Evolutionary conservation across 2,329 filamentous ascomycete species (phyloP).

Genomic region (Pseudogymnoascus sp.): DNA sequence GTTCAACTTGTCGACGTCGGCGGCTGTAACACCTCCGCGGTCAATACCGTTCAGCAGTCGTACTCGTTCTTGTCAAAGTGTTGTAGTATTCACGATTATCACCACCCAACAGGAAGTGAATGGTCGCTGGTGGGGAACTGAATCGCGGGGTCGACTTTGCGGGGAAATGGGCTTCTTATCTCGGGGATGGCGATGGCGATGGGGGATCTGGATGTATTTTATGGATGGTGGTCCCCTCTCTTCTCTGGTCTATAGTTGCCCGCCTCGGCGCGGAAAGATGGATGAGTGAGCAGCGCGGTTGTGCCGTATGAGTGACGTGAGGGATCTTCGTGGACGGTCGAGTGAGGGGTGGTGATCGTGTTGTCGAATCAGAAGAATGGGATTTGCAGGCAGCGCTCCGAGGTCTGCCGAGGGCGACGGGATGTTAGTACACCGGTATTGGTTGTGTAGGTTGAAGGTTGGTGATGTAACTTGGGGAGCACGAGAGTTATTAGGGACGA

Average conservation of each 20-base stretch:
- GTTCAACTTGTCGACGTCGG: not conserved
- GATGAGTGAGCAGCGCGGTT: slow-evolving; percentile 1
- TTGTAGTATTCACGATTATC: not conserved
- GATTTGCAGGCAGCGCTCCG: slow-evolving; percentile 2
- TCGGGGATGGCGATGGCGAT: not conserved
- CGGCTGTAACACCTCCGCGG: not conserved
- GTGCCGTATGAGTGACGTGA: not conserved
- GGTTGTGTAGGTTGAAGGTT: not conserved
- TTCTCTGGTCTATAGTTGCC: not conserved
- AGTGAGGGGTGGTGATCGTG: not conserved
- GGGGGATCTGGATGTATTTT: not conserved
- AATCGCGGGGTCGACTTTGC: not conserved
- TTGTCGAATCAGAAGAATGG: not conserved
- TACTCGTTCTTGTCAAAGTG: not conserved
- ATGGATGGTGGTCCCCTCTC: not conserved
- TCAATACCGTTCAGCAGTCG: not conserved
- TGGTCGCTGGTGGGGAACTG: not conserved
- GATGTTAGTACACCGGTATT: not conserved
- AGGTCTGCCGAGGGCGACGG: not conserved
- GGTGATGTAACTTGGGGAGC: not conserved
- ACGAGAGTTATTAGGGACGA: not conserved
- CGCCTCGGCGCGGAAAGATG: not conserved
- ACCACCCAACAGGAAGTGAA: not conserved
- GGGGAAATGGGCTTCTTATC: not conserved
- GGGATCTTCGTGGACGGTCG: not conserved